These are phyloP conservation scores for Immersiella caudata DNA, from an alignment of 495 filamentous ascomycete genomes.

Conservation along the genomic window DNA sequence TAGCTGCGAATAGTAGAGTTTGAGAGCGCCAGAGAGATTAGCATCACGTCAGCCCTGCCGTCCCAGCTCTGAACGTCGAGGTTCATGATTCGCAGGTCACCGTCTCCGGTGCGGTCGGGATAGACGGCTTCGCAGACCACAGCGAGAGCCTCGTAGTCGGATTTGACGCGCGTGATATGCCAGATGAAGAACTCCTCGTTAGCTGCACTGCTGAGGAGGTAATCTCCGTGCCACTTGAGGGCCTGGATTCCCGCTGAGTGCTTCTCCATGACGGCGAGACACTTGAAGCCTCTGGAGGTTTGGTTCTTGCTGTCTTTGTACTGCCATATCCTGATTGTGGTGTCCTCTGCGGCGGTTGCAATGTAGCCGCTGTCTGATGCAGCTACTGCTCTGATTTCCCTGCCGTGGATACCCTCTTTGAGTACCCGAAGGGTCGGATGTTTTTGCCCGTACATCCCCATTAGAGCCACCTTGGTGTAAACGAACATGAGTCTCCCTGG, in stretches of 20 bases:
- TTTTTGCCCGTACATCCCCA: slow-evolving; percentile 56
- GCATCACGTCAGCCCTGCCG: slow-evolving; percentile 48
- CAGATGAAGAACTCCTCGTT: slow-evolving; percentile 89
- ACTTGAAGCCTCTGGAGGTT: slow-evolving; percentile 38
- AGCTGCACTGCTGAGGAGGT: slow-evolving; percentile 81
- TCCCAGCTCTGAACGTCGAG: slow-evolving; percentile 56
- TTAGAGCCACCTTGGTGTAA: slow-evolving; percentile 58
- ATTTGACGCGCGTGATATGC: slow-evolving; percentile 59
- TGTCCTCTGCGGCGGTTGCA: slow-evolving; percentile 91
- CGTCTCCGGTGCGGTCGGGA: slow-evolving; percentile 58
- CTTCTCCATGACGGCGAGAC: slow-evolving; percentile 64
- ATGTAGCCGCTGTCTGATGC: slow-evolving; percentile 60
- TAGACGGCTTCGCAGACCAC: slow-evolving; percentile 66
- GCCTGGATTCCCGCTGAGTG: slow-evolving; percentile 86
- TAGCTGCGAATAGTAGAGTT: slow-evolving; percentile 77
- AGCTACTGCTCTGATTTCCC: slow-evolving; percentile 84
- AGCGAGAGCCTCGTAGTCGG: slow-evolving; percentile 53
- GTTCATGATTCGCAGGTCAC: slow-evolving; percentile 77
- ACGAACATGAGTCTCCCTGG: slow-evolving; percentile 48
- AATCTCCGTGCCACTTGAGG: slow-evolving; percentile 72
- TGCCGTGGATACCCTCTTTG: slow-evolving; percentile 73
- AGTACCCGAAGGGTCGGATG: slow-evolving; percentile 55
- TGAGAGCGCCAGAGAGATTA: slow-evolving; percentile 71
- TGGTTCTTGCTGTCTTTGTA: slow-evolving; percentile 25
- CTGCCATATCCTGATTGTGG: slow-evolving; percentile 73